phyloP scores from a whole-genome alignment of 1,284 basidiomycete genomes.

The Fomitiporia mediterranea region DNA sequence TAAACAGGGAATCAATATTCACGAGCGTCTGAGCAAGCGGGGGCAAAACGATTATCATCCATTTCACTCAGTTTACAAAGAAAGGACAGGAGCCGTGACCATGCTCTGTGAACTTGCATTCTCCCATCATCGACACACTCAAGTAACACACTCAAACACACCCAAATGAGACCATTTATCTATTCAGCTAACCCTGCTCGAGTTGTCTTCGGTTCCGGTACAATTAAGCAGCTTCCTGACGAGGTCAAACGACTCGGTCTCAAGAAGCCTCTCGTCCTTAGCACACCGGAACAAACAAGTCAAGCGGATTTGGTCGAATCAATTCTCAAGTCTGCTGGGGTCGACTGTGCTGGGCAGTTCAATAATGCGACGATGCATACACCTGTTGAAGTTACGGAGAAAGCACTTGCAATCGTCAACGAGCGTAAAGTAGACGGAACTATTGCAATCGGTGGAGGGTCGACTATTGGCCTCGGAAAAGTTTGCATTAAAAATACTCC shows the following conservation, averaged over 20 bases:
- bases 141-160: not conserved
- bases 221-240: constrained; percentile 32
- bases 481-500: not conserved
- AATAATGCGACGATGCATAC: constrained; percentile 43
- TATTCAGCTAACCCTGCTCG: constrained; percentile 38
- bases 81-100: not conserved
- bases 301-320: constrained; percentile 28
- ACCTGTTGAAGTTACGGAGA: constrained; percentile 37
- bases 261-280: constrained; percentile 33
- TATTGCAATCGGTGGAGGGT: constrained; percentile 41
- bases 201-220: constrained; percentile 40
- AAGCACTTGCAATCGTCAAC: constrained; percentile 31
- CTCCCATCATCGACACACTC: not conserved
- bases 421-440: constrained; percentile 36
- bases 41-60: not conserved
- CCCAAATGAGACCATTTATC: constrained; percentile 31
- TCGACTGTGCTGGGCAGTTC: constrained; percentile 29
- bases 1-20: not conserved
- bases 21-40: not conserved
- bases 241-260: constrained; percentile 34
- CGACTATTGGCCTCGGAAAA: constrained; percentile 40
- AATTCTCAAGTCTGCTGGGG: constrained; percentile 27
- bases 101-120: not conserved
- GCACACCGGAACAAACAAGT: constrained; percentile 30
- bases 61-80: not conserved